These are phyloP conservation scores for Medicago ruthenica DNA, from an alignment of 306 rosid genomes.

Conservation along the genomic window DNA sequence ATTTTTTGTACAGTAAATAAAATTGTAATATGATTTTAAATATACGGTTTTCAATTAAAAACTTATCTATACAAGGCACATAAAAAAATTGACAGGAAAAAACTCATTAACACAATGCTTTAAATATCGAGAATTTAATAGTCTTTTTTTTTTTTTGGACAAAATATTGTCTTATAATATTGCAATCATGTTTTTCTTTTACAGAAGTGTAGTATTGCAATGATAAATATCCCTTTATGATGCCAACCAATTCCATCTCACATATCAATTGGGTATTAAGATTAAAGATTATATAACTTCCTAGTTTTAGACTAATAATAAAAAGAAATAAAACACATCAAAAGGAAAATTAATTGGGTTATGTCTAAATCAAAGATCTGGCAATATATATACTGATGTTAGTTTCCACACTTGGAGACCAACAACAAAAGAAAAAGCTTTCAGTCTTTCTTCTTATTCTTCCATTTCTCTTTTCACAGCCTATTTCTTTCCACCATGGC, in stretches of 20 bases:
- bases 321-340: conserved; percentile 46
- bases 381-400: conserved; percentile 43
- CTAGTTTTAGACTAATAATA: conserved; percentile 42
- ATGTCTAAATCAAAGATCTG: conserved; percentile 34
- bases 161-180: conserved; percentile 2
- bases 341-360: conserved; percentile 44
- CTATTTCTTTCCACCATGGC: conserved; percentile 35
- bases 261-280: conserved; percentile 34
- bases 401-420: conserved; percentile 36
- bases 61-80: background rate
- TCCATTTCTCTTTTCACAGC: background rate
- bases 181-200: background rate
- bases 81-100: no score
- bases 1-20: background rate
- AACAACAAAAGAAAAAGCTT: conserved; percentile 6
- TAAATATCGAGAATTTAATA: conserved; percentile 2
- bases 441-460: background rate
- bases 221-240: background rate
- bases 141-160: no score
- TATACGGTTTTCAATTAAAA: background rate
- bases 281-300: conserved; percentile 49
- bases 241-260: conserved; percentile 29
- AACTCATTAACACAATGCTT: background rate
- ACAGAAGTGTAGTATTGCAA: conserved; percentile 16
- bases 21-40: background rate